These are phyloP conservation scores for Baorangia bicolor DNA, from an alignment of 768 basidiomycete species.

Conservation along the genomic window DNA sequence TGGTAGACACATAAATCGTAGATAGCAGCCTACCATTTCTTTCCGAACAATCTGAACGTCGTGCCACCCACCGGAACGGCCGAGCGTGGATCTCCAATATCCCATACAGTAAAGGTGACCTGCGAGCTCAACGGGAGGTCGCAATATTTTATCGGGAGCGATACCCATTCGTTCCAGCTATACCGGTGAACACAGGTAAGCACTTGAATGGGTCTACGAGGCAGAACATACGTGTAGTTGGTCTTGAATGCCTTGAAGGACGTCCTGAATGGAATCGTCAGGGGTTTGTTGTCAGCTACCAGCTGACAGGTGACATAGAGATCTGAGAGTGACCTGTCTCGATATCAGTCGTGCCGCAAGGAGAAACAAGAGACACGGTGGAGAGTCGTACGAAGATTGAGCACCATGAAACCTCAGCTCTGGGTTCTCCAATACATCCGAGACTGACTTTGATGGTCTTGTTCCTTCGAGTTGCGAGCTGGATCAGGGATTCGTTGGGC, in stretches of 20 bases:
- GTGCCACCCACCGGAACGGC: constrained; percentile 88
- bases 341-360: constrained; percentile 17
- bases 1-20: background rate
- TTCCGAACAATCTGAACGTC: constrained; percentile 87
- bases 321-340: constrained; percentile 78
- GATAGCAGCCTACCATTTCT: constrained; percentile 69
- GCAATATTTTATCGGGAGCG: constrained; percentile 88
- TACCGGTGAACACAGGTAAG: background rate
- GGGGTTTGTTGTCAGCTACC: constrained; percentile 87
- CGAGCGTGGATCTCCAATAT: constrained; percentile 80
- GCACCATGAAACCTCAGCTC: constrained; percentile 81
- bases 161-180: constrained; percentile 97
- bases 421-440: constrained; percentile 80
- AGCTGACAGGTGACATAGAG: constrained; percentile 93
- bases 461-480: constrained; percentile 87
- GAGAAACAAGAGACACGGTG: constrained; percentile 6
- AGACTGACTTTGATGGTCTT: constrained; percentile 67
- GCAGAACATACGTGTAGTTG: constrained; percentile 59
- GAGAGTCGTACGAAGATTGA: constrained; percentile 59
- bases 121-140: constrained; percentile 90
- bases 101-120: constrained; percentile 94
- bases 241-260: constrained; percentile 91
- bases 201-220: background rate
- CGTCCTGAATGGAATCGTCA: constrained; percentile 90
- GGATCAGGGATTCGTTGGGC: background rate